Conservation (phyloP, 2,329 filamentous ascomycete species). For the Fusarium sp. region DNA sequence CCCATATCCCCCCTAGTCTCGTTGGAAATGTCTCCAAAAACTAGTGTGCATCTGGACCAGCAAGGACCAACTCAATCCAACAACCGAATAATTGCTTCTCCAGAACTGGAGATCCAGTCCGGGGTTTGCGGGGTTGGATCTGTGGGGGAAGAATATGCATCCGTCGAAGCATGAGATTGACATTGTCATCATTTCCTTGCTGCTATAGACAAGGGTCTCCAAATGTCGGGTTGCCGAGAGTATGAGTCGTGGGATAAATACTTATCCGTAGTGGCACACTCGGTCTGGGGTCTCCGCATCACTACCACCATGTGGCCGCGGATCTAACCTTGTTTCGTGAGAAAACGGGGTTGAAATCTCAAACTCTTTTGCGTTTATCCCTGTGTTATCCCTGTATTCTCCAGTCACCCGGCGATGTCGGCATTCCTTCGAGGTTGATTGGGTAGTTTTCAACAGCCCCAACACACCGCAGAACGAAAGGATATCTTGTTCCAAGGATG, state of each 20-base stretch:
- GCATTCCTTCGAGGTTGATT: conserved; percentile 10
- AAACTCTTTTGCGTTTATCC: conserved; percentile 27
- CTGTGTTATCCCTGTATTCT: conserved; percentile 18
- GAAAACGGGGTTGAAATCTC: conserved; percentile 41
- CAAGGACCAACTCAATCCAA: conserved; percentile 22
- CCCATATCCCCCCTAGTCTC: conserved; percentile 25
- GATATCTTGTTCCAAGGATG: not conserved
- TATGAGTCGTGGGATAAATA: conserved; percentile 34
- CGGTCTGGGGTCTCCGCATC: conserved; percentile 24
- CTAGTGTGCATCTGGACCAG: conserved; percentile 21
- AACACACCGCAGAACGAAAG: not conserved
- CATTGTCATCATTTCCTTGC: conserved; percentile 34
- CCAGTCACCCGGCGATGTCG: conserved; percentile 15
- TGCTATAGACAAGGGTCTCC: conserved; percentile 2
- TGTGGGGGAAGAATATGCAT: conserved; percentile 50
- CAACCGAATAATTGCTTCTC: conserved; percentile 27
- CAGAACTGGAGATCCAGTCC: conserved; percentile 42
- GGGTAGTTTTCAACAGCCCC: not conserved
- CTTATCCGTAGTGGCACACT: conserved; percentile 35
- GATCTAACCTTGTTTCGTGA: conserved; percentile 45
- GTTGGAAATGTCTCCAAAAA: conserved; percentile 2
- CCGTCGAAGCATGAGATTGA: conserved; percentile 38
- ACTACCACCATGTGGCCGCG: conserved; percentile 22
- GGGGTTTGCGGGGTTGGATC: conserved; percentile 48
- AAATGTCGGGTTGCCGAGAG: conserved; percentile 2